Evolutionary conservation across 805 yeast genomes (phyloP).

Genomic region (Yamadazyma ubonensis): DNA sequence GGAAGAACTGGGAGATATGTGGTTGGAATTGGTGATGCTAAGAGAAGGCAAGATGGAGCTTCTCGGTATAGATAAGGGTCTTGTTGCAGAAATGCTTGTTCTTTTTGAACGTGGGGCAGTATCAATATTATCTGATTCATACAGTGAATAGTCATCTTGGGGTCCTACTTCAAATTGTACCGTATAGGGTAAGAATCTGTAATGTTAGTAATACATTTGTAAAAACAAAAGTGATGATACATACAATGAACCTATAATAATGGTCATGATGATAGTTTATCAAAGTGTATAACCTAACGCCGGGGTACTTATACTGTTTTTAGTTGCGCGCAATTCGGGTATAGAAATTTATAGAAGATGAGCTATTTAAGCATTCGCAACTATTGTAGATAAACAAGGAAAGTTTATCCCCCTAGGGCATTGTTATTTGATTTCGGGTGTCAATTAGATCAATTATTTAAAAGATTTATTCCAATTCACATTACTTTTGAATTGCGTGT

Average conservation of each 20-base stretch:
- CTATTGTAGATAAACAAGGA: no score
- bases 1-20: slow-evolving; percentile 13
- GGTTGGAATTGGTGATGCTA: slow-evolving; percentile 31
- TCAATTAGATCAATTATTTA: no score
- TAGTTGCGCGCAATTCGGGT: not conserved
- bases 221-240: slow-evolving; percentile 28
- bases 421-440: slow-evolving; percentile 30
- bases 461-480: no score
- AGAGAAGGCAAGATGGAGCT: slow-evolving; percentile 36
- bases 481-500: no score
- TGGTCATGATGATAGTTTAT: slow-evolving; percentile 47
- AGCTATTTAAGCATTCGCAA: no score
- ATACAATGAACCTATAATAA: slow-evolving; percentile 68
- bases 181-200: slow-evolving; percentile 67
- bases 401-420: no score
- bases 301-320: no score
- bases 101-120: slow-evolving; percentile 3
- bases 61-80: slow-evolving; percentile 13
- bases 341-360: not conserved
- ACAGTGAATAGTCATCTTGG: slow-evolving; percentile 9
- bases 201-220: slow-evolving; percentile 18
- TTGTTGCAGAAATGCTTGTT: slow-evolving; percentile 9
- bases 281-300: no score
- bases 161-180: slow-evolving; percentile 60
- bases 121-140: slow-evolving; percentile 6